Base-by-base conservation (phyloP, 306 rosid species). In the Senna siamea region DNA sequence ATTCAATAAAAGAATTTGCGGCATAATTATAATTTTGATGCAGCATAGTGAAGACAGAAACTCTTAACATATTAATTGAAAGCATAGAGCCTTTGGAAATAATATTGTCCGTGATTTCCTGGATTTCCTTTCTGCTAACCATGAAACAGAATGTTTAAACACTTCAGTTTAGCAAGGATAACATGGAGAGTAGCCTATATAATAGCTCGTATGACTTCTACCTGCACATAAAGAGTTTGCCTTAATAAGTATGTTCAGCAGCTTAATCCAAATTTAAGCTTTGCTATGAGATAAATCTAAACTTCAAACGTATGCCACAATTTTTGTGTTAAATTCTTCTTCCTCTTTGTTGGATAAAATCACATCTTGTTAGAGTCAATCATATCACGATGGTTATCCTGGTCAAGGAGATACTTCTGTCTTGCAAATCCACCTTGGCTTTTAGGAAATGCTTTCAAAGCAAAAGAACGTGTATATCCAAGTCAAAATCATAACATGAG, bases 31-130 rank as follows among this genome's bases (percentile, higher is more conserved):
- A 8, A 43, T 54, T 56, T 19, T 65, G 58, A 54, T 53, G 59
- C 13, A 28, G 20, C 22, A 75, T 28, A 62, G 37, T 7, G 22
- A 35, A 35, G 38, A 1, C 13, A 8, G 18, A 20, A 20, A 61
- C 28, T 62, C 41, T 44, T 18, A 35, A 47, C 43, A 50, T 44
- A 65, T 57, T 66, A 22, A 72, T 66, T 57, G 23, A 37, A 37
- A 35, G 53, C 43, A 34, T 34, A 34, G n/a, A 26, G 60, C 68
- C 9, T 61, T 61, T 35, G 8, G 7, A 60, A 35, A 60, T 4
- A 61, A 34, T 28, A 4, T 22, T 22, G 35, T 4, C n/a, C 44
- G n/a, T 26, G 35, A 28, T 46, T 47, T n/a, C n/a, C n/a, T n/a
- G n/a, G n/a, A n/a, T n/a, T n/a, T n/a, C n/a, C n/a, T n/a, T n/a